These are phyloP conservation scores for Chalciporus piperatus DNA, from an alignment of 768 basidiomycete genomes.

Conservation along the genomic window DNA sequence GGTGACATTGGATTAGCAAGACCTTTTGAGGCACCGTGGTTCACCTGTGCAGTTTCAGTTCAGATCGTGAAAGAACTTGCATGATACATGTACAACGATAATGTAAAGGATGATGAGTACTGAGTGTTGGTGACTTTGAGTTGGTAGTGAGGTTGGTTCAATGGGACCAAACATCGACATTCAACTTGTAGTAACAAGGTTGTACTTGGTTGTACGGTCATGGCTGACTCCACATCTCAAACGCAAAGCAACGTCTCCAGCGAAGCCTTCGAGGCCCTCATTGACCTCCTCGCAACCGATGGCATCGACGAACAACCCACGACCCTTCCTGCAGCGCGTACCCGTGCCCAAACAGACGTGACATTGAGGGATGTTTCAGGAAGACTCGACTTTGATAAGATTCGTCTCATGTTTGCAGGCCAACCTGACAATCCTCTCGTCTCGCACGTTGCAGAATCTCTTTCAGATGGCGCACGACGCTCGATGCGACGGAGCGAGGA, in stretches of 20 bases:
- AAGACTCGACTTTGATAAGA: slow-evolving; percentile 31
- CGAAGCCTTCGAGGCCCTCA: slow-evolving; percentile 26
- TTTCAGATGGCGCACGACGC: not conserved
- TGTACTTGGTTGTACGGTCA: not conserved
- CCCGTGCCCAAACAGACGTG: slow-evolving; percentile 1
- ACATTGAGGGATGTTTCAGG: slow-evolving; percentile 27
- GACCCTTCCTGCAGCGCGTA: not conserved
- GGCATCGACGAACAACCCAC: slow-evolving; percentile 15
- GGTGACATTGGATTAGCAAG: too few species aligned
- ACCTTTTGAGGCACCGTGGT: too few species aligned
- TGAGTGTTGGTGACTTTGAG: too few species aligned
- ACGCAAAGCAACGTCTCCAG: slow-evolving; percentile 15
- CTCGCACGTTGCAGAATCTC: not conserved
- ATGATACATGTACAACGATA: too few species aligned
- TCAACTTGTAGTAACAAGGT: too few species aligned
- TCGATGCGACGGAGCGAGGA: slow-evolving; percentile 1
- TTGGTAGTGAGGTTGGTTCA: too few species aligned
- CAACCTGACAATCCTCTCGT: slow-evolving; percentile 8
- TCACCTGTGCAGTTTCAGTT: too few species aligned
- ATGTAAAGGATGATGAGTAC: too few species aligned
- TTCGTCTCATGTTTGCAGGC: slow-evolving; percentile 25
- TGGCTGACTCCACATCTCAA: slow-evolving; percentile 26
- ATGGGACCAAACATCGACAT: not conserved
- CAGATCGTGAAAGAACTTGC: too few species aligned
- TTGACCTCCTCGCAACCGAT: slow-evolving; percentile 31